These are phyloP conservation scores for Suhomyces wounanorum DNA, from an alignment of 1,139 yeast species.

Conservation along the genomic window DNA sequence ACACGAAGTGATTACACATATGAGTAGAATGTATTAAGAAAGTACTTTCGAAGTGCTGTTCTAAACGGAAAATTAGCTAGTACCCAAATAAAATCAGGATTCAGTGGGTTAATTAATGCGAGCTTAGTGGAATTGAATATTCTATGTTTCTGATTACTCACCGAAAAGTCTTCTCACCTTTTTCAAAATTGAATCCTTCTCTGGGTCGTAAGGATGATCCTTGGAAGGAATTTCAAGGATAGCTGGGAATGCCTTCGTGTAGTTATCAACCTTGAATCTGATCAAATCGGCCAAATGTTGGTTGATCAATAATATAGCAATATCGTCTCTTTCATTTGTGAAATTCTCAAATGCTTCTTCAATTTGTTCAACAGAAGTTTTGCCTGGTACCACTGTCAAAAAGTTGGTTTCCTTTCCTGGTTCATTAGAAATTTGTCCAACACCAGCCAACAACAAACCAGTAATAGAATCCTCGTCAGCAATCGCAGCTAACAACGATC, in stretches of 20 bases:
- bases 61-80: not conserved
- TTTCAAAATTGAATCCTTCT: slow-evolving; percentile 92
- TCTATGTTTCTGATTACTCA: slow-evolving; percentile 47
- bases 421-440: slow-evolving; percentile 78
- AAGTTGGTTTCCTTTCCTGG: slow-evolving; percentile 77
- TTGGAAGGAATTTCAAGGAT: slow-evolving; percentile 95
- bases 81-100: not conserved
- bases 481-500: slow-evolving; percentile 84
- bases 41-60: slow-evolving; percentile 11
- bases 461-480: slow-evolving; percentile 98
- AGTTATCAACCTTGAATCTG: slow-evolving; percentile 78
- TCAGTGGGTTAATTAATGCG: not conserved
- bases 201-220: slow-evolving; percentile 98
- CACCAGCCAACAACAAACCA: slow-evolving; percentile 92
- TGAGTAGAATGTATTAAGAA: slow-evolving; percentile 2
- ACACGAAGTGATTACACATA: not conserved
- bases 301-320: slow-evolving; percentile 88
- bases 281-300: slow-evolving; percentile 95
- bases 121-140: not conserved
- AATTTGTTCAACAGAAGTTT: slow-evolving; percentile 75
- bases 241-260: slow-evolving; percentile 93
- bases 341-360: slow-evolving; percentile 75
- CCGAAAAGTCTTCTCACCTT: slow-evolving; percentile 95
- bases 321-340: slow-evolving; percentile 78
- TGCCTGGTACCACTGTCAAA: slow-evolving; percentile 74